phyloP scores from a whole-genome alignment of 495 filamentous ascomycete genomes.

The Chaetomium tenue region DNA sequence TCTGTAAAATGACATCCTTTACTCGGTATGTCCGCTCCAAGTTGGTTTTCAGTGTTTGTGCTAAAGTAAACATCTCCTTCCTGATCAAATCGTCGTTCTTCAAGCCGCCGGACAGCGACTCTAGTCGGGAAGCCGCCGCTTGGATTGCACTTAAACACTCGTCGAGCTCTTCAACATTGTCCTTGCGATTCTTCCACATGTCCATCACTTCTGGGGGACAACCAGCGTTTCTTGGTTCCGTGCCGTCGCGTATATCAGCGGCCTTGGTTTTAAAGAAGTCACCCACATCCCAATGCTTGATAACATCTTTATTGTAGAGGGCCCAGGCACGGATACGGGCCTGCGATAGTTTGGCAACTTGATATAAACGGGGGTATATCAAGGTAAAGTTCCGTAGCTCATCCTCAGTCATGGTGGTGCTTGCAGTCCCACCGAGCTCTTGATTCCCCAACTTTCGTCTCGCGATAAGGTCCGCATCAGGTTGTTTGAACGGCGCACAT shows the following conservation, averaged over 20 bases:
- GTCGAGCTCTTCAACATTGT: too few relatives aligned
- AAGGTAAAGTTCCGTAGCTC: conserved; percentile 14
- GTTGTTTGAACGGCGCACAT: too few relatives aligned
- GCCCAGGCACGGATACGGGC: conserved; percentile 17
- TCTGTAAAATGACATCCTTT: too few relatives aligned
- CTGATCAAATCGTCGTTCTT: too few relatives aligned
- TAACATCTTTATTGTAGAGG: background rate
- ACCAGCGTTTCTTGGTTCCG: background rate
- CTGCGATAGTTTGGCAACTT: conserved; percentile 11
- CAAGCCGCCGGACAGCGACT: too few relatives aligned
- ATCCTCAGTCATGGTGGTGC: conserved; percentile 1
- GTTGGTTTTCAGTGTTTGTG: too few relatives aligned
- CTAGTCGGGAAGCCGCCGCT: too few relatives aligned
- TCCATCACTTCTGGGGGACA: background rate
- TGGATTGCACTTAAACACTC: too few relatives aligned
- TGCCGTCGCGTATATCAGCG: background rate
- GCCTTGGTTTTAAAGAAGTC: conserved; percentile 4
- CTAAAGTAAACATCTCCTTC: too few relatives aligned
- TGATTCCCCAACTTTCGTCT: background rate
- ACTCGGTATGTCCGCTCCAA: too few relatives aligned
- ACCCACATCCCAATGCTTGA: conserved; percentile 15
- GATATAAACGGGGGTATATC: conserved; percentile 21
- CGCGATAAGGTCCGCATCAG: too few relatives aligned
- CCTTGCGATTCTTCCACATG: too few relatives aligned
- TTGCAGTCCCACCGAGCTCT: background rate